Conservation (phyloP, 1,139 yeast genomes). For the Candida sanyaensis region DNA sequence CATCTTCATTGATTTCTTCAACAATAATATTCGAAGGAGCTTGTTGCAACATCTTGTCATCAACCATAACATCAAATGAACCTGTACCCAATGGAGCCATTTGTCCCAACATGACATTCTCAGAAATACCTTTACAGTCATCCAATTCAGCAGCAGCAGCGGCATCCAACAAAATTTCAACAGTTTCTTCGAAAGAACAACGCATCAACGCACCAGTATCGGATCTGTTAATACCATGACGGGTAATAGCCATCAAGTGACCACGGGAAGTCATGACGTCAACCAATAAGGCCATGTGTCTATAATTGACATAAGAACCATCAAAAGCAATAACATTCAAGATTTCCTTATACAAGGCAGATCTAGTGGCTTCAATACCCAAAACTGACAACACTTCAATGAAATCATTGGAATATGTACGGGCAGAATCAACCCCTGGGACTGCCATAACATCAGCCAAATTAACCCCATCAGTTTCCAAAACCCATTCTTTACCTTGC, state of each 20-base stretch:
- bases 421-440: conserved; percentile 90
- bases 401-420: conserved; percentile 88
- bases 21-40: conserved; percentile 58
- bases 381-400: conserved; percentile 85
- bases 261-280: conserved; percentile 99
- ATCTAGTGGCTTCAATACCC: conserved; percentile 97
- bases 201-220: conserved; percentile 73
- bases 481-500: conserved; percentile 94
- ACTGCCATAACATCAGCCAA: conserved; percentile 96
- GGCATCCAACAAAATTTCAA: conserved; percentile 97
- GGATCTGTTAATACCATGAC: conserved; percentile 98
- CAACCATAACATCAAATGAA: conserved; percentile 77
- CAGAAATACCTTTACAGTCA: conserved; percentile 97
- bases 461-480: conserved; percentile 98
- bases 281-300: conserved; percentile 95
- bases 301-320: conserved; percentile 99
- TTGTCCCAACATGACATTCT: conserved; percentile 96
- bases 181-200: conserved; percentile 88
- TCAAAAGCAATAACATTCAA: conserved; percentile 98
- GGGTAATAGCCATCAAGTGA: conserved; percentile 94
- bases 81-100: conserved; percentile 98
- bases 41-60: conserved; percentile 59
- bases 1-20: conserved; percentile 54
- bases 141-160: conserved; percentile 79
- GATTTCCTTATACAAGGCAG: conserved; percentile 90